Evolutionary conservation across 345 rosid species (phyloP), one percentile per base, ranked within the genome.

Genomic region (Brassica nigra): DNA sequence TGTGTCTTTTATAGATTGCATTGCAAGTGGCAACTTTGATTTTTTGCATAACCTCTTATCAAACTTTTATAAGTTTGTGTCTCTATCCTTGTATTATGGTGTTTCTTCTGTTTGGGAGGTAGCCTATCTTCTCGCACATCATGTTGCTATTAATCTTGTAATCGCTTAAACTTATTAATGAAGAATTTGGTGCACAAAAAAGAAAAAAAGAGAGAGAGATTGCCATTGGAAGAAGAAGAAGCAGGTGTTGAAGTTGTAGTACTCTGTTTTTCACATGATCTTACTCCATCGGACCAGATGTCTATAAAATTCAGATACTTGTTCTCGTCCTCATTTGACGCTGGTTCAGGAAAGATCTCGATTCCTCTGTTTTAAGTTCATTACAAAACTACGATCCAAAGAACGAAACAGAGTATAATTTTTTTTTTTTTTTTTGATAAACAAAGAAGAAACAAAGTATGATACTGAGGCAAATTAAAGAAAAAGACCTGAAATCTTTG

Each of bases 281-380:
- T 77, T 55, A 78, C 81, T 73, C 76, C 84, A 65, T 80, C 72
- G 4, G 94, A 85, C 93, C 93, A 88, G 1, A 90, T 80, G 71
- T 91, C 90, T 49, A 86, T 87, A 57, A 86, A 89, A 18, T 86
- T 86, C 63, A 81, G 49, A 66, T 81, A 76, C 85, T 87, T 67
- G 78, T 82, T 62, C 15, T 66, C 80, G 59, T 81, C 11, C 15
- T 66, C 82, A 11, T 71, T 52, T 15, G 70, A 63, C 0, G 76
- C 62, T 31, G 74, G 27, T 23, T 23, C 27, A 23, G 27, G 42
- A 82, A 49, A 79, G 62, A 62, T 61, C 39, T 75, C 73, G 59
- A 29, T 70, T 64, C 76, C 80, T 64, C 84, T 81, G 74, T 70
- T 80, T 55, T 23, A 5, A 34, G 27, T 34, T 47, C 55, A 47